Evolutionary conservation across 768 basidiomycete species (phyloP).

Genomic region (Cytidiella melzeri): DNA sequence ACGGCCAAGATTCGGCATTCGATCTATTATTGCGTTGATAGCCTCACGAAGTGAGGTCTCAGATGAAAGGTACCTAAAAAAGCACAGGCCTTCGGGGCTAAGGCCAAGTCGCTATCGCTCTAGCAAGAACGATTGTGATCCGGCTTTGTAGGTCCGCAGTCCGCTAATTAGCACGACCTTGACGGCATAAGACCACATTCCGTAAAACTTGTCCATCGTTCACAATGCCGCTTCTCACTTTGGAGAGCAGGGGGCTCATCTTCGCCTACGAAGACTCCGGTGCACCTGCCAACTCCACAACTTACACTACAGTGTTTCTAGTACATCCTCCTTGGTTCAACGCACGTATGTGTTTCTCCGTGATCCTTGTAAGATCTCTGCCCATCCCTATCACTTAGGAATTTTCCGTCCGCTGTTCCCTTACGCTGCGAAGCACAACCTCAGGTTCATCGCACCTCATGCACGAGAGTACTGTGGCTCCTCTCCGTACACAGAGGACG

Average conservation of each 20-base stretch:
- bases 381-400: no score
- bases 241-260: conserved; percentile 11
- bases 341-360: conserved; percentile 12
- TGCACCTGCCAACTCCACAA: conserved; percentile 2
- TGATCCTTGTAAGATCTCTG: no score
- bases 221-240: conserved; percentile 11
- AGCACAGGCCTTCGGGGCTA: no score
- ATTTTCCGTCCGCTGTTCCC: conserved; percentile 19
- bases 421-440: conserved; percentile 12
- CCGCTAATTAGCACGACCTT: not conserved
- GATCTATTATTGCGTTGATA: no score
- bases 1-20: no score
- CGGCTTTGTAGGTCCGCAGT: not conserved
- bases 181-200: no score
- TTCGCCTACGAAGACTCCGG: conserved; percentile 17
- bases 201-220: no score
- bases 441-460: conserved; percentile 22
- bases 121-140: no score
- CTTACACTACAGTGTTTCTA: conserved; percentile 16
- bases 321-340: conserved; percentile 15
- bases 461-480: conserved; percentile 26
- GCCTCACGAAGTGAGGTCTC: no score
- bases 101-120: no score
- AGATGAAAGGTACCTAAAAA: no score
- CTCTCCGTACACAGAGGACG: conserved; percentile 14